Evolutionary conservation across 1,284 basidiomycete species (phyloP), one percentile per base, ranked within the genome.

Genomic region (Vanrija sp.): DNA sequence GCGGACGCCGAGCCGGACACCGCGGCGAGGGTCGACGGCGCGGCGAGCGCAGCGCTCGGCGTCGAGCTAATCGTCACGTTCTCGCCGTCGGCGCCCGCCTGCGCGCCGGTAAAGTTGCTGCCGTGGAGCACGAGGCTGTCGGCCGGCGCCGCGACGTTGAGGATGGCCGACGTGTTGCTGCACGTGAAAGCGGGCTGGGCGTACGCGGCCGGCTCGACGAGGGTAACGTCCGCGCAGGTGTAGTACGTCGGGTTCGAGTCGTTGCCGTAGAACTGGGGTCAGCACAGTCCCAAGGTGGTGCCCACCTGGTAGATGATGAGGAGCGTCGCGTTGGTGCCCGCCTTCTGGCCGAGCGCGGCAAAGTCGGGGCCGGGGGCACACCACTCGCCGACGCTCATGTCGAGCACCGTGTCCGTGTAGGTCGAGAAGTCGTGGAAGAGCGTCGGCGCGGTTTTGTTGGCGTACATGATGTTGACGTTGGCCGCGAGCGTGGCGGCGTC

Each of bases 311-410:
- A 66, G 45, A 63, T 63, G 41, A 61, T 49, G 49, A 63, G 47
- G 23, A 66, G 42, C n/a, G 64, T 66, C 3, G 50, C 62, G 49
- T 63, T 49, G n/a, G 58, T 53, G 14, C 64, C 64, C 9, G 45
- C 60, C 10, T 35, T 44, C 24, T 56, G 48, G 20, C 61, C 63
- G 6, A 59, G 41, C 16, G 59, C 41, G 15, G 50, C 20, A 41
- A 66, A 62, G 54, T 66, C 62, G 15, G 64, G 64, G 15, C 49
- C 62, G 9, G 52, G 20, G 39, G 52, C 48, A 49, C 64, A 66
- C 45, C 57, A 66, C 22, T 66, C 53, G 19, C 64, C 64, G 6
- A 51, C 53, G 37, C 52, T 49, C 12, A 66, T 49, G 47, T 54
- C 56, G 12, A 51, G 31, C 44, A 66, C 24, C 22, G 62, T 45